Percentiles rank a stretch among this genome's conserved stretches.
These are phyloP conservation scores for Lepiota venenata DNA, from an alignment of 768 basidiomycete genomes.

Conservation along the genomic window DNA sequence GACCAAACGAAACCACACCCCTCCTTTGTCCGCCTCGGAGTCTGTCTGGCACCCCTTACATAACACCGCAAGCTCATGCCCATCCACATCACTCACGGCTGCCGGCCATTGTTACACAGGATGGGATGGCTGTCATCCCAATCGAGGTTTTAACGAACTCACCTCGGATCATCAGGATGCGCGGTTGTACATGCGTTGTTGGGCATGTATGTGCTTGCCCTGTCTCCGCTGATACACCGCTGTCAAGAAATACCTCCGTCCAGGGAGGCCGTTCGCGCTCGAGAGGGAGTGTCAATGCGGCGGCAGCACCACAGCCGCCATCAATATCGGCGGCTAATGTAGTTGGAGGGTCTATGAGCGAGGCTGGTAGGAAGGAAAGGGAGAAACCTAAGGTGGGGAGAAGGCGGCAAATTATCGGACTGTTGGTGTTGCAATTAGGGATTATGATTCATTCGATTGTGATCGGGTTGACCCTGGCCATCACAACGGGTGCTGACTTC, in stretches of 20 bases:
- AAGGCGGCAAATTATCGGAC: conserved; percentile 67
- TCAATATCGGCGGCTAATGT: background rate
- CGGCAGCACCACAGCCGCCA: background rate
- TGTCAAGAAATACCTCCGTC: background rate
- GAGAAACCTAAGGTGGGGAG: conserved; percentile 39
- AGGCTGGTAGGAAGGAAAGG: conserved; percentile 1
- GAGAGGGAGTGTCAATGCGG: background rate
- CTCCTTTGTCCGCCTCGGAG: conserved; percentile 1
- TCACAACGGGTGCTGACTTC: conserved; percentile 68
- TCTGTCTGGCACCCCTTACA: background rate
- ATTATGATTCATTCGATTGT: conserved; percentile 86
- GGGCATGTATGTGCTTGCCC: conserved; percentile 4
- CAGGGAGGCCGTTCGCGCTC: background rate
- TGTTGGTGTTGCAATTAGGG: conserved; percentile 79
- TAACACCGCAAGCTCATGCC: background rate
- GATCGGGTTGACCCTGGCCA: conserved; percentile 74
- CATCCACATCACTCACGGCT: conserved; percentile 10
- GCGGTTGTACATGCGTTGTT: conserved; percentile 6
- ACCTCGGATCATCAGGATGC: conserved; percentile 25
- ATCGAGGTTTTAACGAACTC: conserved; percentile 27
- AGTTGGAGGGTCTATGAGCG: background rate
- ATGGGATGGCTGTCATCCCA: conserved; percentile 13
- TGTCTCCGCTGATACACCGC: background rate
- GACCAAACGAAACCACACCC: conserved; percentile 7
- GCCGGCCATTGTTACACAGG: conserved; percentile 11